These are phyloP conservation scores for Xylariaceae sp. DNA, from an alignment of 2,329 filamentous ascomycete genomes.

Conservation along the genomic window DNA sequence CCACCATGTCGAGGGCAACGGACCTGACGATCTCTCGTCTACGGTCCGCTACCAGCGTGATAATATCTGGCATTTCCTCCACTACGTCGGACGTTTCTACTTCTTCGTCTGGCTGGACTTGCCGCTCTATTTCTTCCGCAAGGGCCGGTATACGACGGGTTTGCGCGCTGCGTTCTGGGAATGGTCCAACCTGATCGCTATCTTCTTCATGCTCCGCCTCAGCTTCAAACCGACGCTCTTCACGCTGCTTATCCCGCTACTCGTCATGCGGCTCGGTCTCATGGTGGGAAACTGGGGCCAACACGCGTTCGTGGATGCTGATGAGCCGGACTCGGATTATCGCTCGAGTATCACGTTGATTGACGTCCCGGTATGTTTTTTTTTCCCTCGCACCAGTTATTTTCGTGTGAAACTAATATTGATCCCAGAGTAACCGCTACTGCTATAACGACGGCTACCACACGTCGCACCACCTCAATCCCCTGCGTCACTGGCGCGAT, in stretches of 20 bases:
- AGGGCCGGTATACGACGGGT: conserved; percentile 51
- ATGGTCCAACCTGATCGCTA: conserved; percentile 47
- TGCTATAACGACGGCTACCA: conserved; percentile 83
- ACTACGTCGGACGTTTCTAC: conserved; percentile 68
- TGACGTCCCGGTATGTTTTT: conserved; percentile 61
- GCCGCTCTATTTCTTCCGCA: conserved; percentile 65
- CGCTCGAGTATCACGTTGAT: conserved; percentile 74
- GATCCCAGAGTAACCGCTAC: conserved; percentile 74
- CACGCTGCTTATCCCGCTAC: conserved; percentile 61
- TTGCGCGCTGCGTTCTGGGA: conserved; percentile 58
- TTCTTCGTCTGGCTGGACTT: conserved; percentile 71
- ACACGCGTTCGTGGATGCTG: conserved; percentile 72
- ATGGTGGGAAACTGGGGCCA: conserved; percentile 86
- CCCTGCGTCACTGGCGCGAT: conserved; percentile 73
- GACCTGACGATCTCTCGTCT: conserved; percentile 68
- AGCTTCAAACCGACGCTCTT: conserved; percentile 56
- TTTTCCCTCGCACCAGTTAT: background rate
- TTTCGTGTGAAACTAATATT: too few species aligned
- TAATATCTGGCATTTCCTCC: conserved; percentile 58
- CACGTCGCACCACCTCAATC: conserved; percentile 75
- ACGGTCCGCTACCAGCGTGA: conserved; percentile 75
- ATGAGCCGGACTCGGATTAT: conserved; percentile 71
- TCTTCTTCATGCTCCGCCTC: conserved; percentile 46
- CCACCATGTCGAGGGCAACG: conserved; percentile 77
- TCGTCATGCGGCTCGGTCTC: conserved; percentile 61